These are phyloP conservation scores for Mallotus japonicus DNA, from an alignment of 441 rosid genomes.

Conservation along the genomic window DNA sequence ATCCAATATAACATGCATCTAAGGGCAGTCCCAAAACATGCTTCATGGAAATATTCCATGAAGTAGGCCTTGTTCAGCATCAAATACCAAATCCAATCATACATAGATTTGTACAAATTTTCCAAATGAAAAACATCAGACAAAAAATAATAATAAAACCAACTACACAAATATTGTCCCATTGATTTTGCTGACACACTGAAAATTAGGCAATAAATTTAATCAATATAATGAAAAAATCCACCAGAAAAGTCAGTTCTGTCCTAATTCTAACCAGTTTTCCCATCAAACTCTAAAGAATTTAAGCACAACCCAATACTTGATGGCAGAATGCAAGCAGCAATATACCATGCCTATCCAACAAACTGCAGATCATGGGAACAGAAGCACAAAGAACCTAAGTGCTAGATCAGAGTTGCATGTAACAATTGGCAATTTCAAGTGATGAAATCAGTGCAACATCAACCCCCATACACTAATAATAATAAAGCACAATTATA, in stretches of 20 bases:
- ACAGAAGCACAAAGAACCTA: neutral
- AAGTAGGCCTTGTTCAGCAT: neutral
- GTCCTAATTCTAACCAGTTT: neutral
- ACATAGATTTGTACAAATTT: neutral
- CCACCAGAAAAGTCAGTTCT: neutral
- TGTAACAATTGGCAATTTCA: too few relatives aligned
- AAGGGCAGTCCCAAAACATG: too few relatives aligned
- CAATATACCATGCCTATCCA: neutral
- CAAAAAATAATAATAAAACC: neutral
- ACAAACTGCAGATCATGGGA: neutral
- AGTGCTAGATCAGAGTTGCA: too few relatives aligned
- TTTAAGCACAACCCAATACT: neutral
- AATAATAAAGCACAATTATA: neutral
- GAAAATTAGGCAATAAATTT: neutral
- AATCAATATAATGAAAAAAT: neutral
- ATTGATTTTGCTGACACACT: neutral
- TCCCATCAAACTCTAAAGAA: neutral
- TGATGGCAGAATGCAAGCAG: neutral
- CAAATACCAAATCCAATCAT: neutral
- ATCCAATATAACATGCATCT: too few relatives aligned
- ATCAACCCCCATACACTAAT: neutral
- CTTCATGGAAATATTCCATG: neutral
- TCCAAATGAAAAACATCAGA: neutral
- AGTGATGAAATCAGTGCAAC: too few relatives aligned
- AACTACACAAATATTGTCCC: neutral